These are phyloP conservation scores for Termitomyces sp. DNA, from an alignment of 1,284 basidiomycete species.

Conservation along the genomic window DNA sequence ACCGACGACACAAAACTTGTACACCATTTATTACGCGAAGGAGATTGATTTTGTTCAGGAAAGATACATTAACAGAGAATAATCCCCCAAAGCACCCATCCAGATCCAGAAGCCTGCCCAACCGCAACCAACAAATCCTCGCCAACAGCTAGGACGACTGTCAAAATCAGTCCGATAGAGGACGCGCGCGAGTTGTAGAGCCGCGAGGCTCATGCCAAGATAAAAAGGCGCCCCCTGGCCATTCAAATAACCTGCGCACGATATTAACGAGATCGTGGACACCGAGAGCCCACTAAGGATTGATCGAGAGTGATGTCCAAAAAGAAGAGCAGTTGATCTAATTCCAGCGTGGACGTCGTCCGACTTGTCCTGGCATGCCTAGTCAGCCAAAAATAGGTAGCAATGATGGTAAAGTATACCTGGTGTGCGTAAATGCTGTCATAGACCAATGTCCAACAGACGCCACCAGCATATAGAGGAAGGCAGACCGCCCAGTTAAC, in stretches of 20 bases:
- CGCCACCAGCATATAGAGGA: conserved; percentile 87
- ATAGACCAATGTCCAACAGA: conserved; percentile 94
- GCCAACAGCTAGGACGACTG: conserved; percentile 83
- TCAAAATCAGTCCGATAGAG: conserved; percentile 79
- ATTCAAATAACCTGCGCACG: conserved; percentile 77
- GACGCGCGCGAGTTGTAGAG: conserved; percentile 78
- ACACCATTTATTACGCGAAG: background rate
- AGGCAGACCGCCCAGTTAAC: conserved; percentile 83
- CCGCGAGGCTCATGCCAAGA: conserved; percentile 69
- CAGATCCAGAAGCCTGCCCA: conserved; percentile 89
- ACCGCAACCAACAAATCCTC: conserved; percentile 85
- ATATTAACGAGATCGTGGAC: conserved; percentile 71
- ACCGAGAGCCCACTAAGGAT: conserved; percentile 72
- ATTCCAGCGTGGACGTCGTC: conserved; percentile 91
- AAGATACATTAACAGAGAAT: conserved; percentile 35
- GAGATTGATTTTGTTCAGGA: background rate
- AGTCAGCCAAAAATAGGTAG: conserved; percentile 6
- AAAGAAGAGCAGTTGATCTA: conserved; percentile 91
- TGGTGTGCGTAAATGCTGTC: conserved; percentile 99
- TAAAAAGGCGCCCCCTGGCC: conserved; percentile 79
- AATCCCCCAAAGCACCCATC: conserved; percentile 81
- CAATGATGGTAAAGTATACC: conserved; percentile 34
- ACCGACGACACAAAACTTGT: conserved; percentile 2
- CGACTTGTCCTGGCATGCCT: conserved; percentile 69
- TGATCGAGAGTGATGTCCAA: conserved; percentile 72